Evolutionary conservation across 768 basidiomycete species (phyloP).

Genomic region (Suillus placidus): DNA sequence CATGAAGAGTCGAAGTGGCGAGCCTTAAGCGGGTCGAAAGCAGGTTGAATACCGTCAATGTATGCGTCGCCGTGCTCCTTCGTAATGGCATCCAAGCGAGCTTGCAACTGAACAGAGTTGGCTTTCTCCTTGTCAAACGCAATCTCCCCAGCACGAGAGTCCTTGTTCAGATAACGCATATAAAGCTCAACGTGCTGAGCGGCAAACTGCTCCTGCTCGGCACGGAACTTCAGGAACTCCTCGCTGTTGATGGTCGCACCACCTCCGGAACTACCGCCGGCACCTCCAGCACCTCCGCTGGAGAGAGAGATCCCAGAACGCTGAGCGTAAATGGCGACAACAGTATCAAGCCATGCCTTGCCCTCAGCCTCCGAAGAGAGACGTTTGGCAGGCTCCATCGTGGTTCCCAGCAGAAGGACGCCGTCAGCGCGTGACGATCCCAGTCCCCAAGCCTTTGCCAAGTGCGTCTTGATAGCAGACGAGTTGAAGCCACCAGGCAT

Average conservation of each 20-base stretch:
- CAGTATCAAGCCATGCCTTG: constrained; percentile 88
- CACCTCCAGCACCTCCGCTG: constrained; percentile 63
- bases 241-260: constrained; percentile 96
- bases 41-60: constrained; percentile 92
- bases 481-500: constrained; percentile 99
- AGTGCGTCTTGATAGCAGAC: constrained; percentile 85
- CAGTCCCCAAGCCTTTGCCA: constrained; percentile 95
- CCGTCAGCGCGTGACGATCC: constrained; percentile 88
- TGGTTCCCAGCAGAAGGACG: constrained; percentile 87
- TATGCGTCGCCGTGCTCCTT: constrained; percentile 94
- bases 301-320: constrained; percentile 86
- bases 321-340: constrained; percentile 85
- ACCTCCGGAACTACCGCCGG: constrained; percentile 59
- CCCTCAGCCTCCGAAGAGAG: constrained; percentile 89
- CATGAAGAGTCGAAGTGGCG: constrained; percentile 98
- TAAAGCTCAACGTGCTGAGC: constrained; percentile 93
- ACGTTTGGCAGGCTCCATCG: constrained; percentile 93
- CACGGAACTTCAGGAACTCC: constrained; percentile 95
- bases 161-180: constrained; percentile 94
- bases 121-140: constrained; percentile 87
- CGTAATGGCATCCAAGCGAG: constrained; percentile 83
- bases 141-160: constrained; percentile 90
- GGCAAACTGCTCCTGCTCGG: constrained; percentile 90
- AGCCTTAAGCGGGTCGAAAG: constrained; percentile 94
- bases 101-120: constrained; percentile 70